Conservation (phyloP, 495 filamentous ascomycete species). For the Neurospora terricola region DNA sequence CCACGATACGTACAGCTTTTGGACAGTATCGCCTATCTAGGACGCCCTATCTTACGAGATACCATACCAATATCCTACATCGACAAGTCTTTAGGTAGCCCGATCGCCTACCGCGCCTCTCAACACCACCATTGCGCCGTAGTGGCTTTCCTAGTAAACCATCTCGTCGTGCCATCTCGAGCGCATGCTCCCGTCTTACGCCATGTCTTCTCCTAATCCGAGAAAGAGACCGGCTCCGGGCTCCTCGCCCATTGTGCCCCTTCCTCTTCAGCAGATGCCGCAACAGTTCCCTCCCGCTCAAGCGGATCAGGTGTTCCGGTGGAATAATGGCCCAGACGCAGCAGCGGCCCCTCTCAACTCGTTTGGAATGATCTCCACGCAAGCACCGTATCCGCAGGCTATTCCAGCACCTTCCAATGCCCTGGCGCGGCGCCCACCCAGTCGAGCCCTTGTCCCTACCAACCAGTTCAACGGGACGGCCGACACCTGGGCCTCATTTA, state of each 20-base stretch:
- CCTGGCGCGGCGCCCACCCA: slow-evolving; percentile 53
- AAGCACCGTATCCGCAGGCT: slow-evolving; percentile 28
- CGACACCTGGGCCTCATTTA: slow-evolving; percentile 39
- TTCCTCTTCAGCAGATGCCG: slow-evolving; percentile 31
- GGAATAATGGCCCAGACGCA: slow-evolving; percentile 26
- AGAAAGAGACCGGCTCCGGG: slow-evolving; percentile 72
- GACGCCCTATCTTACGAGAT: background rate
- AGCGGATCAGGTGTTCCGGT: slow-evolving; percentile 30
- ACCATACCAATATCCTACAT: background rate
- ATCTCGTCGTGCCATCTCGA: background rate
- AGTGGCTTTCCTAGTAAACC: background rate
- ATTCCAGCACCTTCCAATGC: slow-evolving; percentile 46
- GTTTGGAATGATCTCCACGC: slow-evolving; percentile 37
- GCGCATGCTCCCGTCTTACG: slow-evolving; percentile 22
- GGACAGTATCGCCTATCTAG: background rate
- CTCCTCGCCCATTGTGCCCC: slow-evolving; percentile 46
- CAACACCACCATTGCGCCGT: background rate
- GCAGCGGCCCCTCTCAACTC: slow-evolving; percentile 22
- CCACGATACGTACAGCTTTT: background rate
- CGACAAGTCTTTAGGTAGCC: background rate
- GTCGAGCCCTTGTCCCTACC: slow-evolving; percentile 48
- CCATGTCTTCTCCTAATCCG: slow-evolving; percentile 42
- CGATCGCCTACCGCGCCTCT: background rate
- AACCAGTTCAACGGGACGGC: slow-evolving; percentile 33
- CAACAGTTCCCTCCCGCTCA: slow-evolving; percentile 33